Evolutionary conservation across 2,329 filamentous ascomycete species (phyloP).

Genomic region (Xylaria digitata): DNA sequence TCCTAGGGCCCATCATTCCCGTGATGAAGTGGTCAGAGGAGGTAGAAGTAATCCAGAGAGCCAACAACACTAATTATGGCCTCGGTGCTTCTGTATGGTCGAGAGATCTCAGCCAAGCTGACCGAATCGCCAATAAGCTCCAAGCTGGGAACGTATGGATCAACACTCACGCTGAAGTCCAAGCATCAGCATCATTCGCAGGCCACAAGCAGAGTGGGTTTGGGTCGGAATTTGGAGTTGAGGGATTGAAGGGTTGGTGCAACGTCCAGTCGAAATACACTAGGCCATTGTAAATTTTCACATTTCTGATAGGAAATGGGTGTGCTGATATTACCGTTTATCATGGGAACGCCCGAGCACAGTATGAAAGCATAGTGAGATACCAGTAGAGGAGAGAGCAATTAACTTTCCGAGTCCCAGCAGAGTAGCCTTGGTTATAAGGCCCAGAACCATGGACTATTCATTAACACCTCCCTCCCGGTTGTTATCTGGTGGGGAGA

Average conservation of each 20-base stretch:
- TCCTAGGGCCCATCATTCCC: slow-evolving; percentile 55
- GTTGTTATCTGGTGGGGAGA: no score
- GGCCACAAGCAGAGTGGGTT: slow-evolving; percentile 65
- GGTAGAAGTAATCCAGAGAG: slow-evolving; percentile 57
- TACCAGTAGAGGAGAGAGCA: no score
- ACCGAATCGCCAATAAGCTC: slow-evolving; percentile 58
- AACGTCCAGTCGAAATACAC: slow-evolving; percentile 45
- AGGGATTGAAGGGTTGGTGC: slow-evolving; percentile 52
- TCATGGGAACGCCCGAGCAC: no score
- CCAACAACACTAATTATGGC: slow-evolving; percentile 62
- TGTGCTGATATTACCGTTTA: no score
- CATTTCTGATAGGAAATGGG: not conserved
- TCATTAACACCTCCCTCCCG: no score
- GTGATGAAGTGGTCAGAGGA: slow-evolving; percentile 57
- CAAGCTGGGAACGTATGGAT: slow-evolving; percentile 65
- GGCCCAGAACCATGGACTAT: no score
- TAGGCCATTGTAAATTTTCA: slow-evolving; percentile 3
- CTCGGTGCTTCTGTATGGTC: slow-evolving; percentile 66
- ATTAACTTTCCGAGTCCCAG: no score
- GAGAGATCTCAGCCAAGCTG: slow-evolving; percentile 59
- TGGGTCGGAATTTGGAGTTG: slow-evolving; percentile 59
- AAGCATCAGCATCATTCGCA: slow-evolving; percentile 57
- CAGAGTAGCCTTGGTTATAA: no score
- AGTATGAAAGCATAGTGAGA: no score
- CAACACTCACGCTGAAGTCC: slow-evolving; percentile 59